These are phyloP conservation scores for Aspergillus amoenus DNA, from an alignment of 2,329 filamentous ascomycete genomes.

Conservation along the genomic window DNA sequence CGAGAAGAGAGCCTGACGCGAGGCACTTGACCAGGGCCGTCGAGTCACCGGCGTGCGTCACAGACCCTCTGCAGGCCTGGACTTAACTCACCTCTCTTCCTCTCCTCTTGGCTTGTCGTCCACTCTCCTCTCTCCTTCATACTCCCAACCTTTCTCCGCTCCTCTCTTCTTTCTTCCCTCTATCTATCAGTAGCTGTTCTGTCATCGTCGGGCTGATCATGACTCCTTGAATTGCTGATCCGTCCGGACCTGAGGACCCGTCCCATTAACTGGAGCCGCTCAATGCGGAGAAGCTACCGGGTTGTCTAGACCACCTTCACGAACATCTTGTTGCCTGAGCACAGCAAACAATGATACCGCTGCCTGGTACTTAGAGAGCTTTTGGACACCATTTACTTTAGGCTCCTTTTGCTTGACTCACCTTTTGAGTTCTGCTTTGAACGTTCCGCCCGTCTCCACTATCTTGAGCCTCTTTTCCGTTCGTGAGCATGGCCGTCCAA, in stretches of 20 bases:
- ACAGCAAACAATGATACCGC: slow-evolving; percentile 26
- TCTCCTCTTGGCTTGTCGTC: slow-evolving; percentile 16
- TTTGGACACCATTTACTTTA: slow-evolving; percentile 15
- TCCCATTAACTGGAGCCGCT: slow-evolving; percentile 26
- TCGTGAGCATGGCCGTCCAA: slow-evolving; percentile 43
- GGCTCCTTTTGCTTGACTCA: slow-evolving; percentile 7
- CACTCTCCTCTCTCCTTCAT: slow-evolving; percentile 18
- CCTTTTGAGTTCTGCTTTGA: slow-evolving; percentile 12
- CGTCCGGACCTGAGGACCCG: slow-evolving; percentile 28
- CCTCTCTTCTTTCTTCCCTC: slow-evolving; percentile 12
- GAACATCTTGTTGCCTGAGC: slow-evolving; percentile 27
- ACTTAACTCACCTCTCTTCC: slow-evolving; percentile 11
- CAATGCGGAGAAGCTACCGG: slow-evolving; percentile 42
- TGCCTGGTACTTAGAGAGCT: slow-evolving; percentile 14
- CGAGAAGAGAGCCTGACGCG: slow-evolving; percentile 14
- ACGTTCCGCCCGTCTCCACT: background rate
- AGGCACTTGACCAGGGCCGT: slow-evolving; percentile 26
- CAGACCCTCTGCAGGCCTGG: slow-evolving; percentile 24
- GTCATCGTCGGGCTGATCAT: slow-evolving; percentile 16
- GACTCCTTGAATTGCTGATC: slow-evolving; percentile 24
- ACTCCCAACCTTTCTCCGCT: slow-evolving; percentile 13
- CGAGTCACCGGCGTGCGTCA: slow-evolving; percentile 48
- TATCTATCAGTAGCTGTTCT: background rate
- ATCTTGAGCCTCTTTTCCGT: slow-evolving; percentile 12
- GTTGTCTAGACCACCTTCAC: slow-evolving; percentile 31